Evolutionary conservation across 495 filamentous ascomycete genomes (phyloP).

Genomic region (Aspergillus funiculosus): DNA sequence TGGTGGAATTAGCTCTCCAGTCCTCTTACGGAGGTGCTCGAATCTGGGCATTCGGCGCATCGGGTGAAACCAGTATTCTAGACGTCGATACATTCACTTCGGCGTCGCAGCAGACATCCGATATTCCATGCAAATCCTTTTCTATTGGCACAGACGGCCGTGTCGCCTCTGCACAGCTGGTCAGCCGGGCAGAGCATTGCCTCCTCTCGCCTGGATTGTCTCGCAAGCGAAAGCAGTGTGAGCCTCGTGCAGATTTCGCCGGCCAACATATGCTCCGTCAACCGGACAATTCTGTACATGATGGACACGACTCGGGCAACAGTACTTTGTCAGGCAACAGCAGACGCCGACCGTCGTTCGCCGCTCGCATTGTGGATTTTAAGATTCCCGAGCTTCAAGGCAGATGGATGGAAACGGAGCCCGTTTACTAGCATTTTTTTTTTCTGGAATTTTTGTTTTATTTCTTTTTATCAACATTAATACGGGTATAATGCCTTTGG

Average conservation of each 20-base stretch:
- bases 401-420: conserved; percentile 16
- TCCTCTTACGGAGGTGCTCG: conserved; percentile 32
- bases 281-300: background rate
- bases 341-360: conserved; percentile 30
- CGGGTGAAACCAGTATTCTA: conserved; percentile 29
- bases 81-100: conserved; percentile 35
- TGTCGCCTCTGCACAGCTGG: conserved; percentile 17
- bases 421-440: conserved; percentile 16
- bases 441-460: conserved; percentile 4
- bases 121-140: conserved; percentile 24
- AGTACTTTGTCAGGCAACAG: background rate
- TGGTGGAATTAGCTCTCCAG: conserved; percentile 37
- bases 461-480: background rate
- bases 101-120: conserved; percentile 2
- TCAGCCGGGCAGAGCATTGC: conserved; percentile 13
- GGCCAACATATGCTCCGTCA: conserved; percentile 20
- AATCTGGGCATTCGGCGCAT: conserved; percentile 36
- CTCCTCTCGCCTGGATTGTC: conserved; percentile 8
- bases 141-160: conserved; percentile 28
- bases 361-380: conserved; percentile 39
- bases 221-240: conserved; percentile 30
- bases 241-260: conserved; percentile 20
- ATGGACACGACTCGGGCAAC: background rate
- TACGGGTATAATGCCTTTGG: conserved; percentile 4
- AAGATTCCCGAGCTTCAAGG: conserved; percentile 34